Conservation (phyloP, 768 basidiomycete species). For the Amanita thiersii region DNA sequence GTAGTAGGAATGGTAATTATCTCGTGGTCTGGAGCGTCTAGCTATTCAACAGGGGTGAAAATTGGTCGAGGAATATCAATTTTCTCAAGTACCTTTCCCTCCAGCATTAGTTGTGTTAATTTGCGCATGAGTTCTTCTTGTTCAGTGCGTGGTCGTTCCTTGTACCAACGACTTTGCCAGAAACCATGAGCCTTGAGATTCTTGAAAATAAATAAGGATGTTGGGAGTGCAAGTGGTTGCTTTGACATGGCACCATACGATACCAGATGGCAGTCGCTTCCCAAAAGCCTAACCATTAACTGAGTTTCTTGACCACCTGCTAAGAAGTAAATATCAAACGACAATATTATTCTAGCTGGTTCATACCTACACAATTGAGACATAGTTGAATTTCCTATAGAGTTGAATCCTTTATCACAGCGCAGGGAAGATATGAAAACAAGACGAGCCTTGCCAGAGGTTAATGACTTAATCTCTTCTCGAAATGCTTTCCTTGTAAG, state of each 20-base stretch:
- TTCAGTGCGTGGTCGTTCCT: slow-evolving; percentile 36
- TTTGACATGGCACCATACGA: slow-evolving; percentile 93
- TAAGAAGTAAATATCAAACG: slow-evolving; percentile 1
- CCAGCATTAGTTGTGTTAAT: slow-evolving; percentile 44
- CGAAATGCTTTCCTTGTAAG: slow-evolving; percentile 49
- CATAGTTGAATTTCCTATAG: slow-evolving; percentile 35
- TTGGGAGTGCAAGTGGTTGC: slow-evolving; percentile 67
- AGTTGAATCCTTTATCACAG: neutral
- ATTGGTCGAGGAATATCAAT: neutral
- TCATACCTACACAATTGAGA: slow-evolving; percentile 43
- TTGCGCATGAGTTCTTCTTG: slow-evolving; percentile 41
- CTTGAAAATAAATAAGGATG: slow-evolving; percentile 79
- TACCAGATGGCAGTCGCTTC: slow-evolving; percentile 62
- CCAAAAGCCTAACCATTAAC: slow-evolving; percentile 60
- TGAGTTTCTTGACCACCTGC: slow-evolving; percentile 58
- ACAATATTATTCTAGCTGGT: neutral
- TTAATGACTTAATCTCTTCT: slow-evolving; percentile 54
- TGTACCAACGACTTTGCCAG: slow-evolving; percentile 74
- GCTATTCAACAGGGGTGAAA: slow-evolving; percentile 26
- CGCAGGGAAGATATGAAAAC: neutral
- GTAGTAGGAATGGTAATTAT: slow-evolving; percentile 42
- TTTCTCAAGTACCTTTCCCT: slow-evolving; percentile 38
- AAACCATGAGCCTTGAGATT: slow-evolving; percentile 71
- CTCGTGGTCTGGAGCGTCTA: slow-evolving; percentile 63
- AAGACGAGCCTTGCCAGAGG: slow-evolving; percentile 39